Evolutionary conservation across 2,329 filamentous ascomycete genomes (phyloP).

Genomic region (Fonsecaea multimorphosa): DNA sequence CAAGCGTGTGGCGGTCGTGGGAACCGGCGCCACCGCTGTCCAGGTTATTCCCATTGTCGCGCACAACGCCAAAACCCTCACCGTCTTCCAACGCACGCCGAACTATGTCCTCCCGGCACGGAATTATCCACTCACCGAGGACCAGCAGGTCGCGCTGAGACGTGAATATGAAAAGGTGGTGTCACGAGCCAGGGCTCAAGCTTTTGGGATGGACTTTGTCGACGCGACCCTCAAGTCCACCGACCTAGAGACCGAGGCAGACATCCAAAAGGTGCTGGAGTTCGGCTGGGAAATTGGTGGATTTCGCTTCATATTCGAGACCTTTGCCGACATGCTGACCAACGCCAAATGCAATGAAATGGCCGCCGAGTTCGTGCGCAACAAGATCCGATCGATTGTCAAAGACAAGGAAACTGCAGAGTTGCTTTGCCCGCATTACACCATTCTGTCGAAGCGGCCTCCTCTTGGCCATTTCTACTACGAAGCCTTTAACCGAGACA

Average conservation of each 20-base stretch:
- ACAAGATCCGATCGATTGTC: constrained; percentile 59
- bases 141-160: constrained; percentile 42
- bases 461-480: constrained; percentile 38
- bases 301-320: constrained; percentile 61
- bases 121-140: constrained; percentile 30
- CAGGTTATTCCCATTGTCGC: constrained; percentile 43
- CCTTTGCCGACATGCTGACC: constrained; percentile 62
- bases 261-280: constrained; percentile 42
- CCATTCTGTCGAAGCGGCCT: constrained; percentile 36
- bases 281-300: constrained; percentile 53
- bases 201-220: constrained; percentile 41
- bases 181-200: constrained; percentile 40
- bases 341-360: constrained; percentile 57
- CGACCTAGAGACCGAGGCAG: constrained; percentile 25
- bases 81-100: constrained; percentile 66
- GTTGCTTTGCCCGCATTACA: constrained; percentile 57
- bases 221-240: constrained; percentile 6
- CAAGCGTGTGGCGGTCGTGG: constrained; percentile 67
- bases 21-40: constrained; percentile 63
- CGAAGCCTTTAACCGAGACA: constrained; percentile 47
- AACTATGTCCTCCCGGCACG: constrained; percentile 51
- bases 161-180: constrained; percentile 38
- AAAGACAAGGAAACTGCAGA: constrained; percentile 57
- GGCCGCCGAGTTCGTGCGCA: constrained; percentile 62
- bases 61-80: constrained; percentile 39